Evolutionary conservation across 225 moss, liverwort and hornwort species (phyloP).

Genomic region (Sphagnum contortum): DNA sequence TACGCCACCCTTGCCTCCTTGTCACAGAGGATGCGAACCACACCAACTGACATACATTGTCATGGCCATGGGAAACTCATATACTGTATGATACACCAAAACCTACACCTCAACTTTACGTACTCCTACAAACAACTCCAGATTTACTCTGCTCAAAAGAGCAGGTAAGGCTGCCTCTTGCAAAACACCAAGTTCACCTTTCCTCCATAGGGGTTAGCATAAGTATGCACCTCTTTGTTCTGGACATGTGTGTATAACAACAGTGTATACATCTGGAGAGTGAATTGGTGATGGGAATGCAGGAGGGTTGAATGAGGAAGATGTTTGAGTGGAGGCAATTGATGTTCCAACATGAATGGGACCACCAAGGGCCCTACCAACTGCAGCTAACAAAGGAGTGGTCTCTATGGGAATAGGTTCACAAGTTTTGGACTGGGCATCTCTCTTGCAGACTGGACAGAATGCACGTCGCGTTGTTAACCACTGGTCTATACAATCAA

Average conservation of each 20-base stretch:
- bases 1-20: too few species aligned
- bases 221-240: conserved; percentile 31
- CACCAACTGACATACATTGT: too few species aligned
- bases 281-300: conserved; percentile 6
- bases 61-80: too few species aligned
- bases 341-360: conserved; percentile 15
- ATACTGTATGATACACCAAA: too few species aligned
- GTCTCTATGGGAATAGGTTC: conserved; percentile 67
- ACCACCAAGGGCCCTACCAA: conserved; percentile 19
- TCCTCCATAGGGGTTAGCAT: conserved; percentile 12
- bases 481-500: conserved; percentile 94
- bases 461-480: conserved; percentile 85
- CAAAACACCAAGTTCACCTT: not conserved
- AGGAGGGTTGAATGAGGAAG: conserved; percentile 3
- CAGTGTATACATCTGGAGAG: conserved; percentile 37
- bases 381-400: conserved; percentile 62
- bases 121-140: too few species aligned
- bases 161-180: not conserved
- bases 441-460: conserved; percentile 96
- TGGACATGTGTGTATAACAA: conserved; percentile 35
- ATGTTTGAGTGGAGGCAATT: conserved; percentile 47
- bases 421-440: conserved; percentile 43
- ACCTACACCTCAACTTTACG: too few species aligned
- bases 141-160: too few species aligned
- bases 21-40: too few species aligned